A percentile compares a stretch with the other conserved stretches of the same genome.
Evolutionary conservation across 2,329 filamentous ascomycete species (phyloP).

Genomic region (Colletotrichum scovillei): DNA sequence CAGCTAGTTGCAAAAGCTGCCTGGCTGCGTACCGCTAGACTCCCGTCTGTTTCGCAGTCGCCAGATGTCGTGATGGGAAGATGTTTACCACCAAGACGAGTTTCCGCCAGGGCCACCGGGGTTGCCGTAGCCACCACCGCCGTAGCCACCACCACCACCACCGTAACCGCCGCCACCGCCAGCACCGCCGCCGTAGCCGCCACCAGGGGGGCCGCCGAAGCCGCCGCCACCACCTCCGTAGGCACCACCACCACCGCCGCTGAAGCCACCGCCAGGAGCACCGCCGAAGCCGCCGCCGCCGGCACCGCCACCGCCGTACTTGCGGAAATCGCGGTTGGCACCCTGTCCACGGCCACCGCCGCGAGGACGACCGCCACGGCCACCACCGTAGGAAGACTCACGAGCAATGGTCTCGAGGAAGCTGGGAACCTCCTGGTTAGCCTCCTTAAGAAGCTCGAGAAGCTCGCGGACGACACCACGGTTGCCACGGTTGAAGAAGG

Average conservation of each 20-base stretch:
- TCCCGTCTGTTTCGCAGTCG: background rate
- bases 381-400: constrained; percentile 86
- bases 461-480: constrained; percentile 97
- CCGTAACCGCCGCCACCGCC: constrained; percentile 51
- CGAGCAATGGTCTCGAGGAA: constrained; percentile 98
- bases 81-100: constrained; percentile 75
- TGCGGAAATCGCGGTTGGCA: constrained; percentile 91
- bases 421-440: constrained; percentile 92
- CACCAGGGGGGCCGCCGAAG: constrained; percentile 57
- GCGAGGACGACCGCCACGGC: constrained; percentile 73
- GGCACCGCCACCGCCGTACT: constrained; percentile 70
- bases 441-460: constrained; percentile 97
- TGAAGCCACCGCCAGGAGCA: constrained; percentile 52
- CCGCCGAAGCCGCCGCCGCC: constrained; percentile 59
- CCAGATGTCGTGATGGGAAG: constrained; percentile 9
- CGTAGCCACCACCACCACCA: constrained; percentile 55
- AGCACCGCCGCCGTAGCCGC: constrained; percentile 56
- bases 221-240: constrained; percentile 62
- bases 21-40: constrained; percentile 6
- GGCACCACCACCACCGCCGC: constrained; percentile 51
- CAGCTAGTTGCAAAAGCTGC: constrained; percentile 44
- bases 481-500: constrained; percentile 99
- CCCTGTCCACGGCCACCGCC: constrained; percentile 78
- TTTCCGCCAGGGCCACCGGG: constrained; percentile 72
- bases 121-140: constrained; percentile 75